phyloP scores from a whole-genome alignment of 106 monocot genomes.

The Dioscorea zingiberensis region DNA sequence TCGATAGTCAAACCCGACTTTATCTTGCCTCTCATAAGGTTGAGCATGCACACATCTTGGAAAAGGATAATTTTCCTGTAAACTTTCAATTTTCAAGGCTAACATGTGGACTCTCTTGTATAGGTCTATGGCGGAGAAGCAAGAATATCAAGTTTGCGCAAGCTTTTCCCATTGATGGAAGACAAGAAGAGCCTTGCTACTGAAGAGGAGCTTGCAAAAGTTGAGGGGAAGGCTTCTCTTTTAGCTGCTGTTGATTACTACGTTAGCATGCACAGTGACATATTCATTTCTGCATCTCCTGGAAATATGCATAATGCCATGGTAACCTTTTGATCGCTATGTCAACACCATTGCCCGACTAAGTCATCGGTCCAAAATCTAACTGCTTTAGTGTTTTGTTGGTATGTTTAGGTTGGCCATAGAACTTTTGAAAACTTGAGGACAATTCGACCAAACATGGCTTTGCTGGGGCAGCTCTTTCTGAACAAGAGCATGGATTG shows the following conservation, averaged over 20 bases:
- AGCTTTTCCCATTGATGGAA: conserved; percentile 89
- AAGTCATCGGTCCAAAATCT: too few relatives aligned
- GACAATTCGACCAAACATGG: conserved; percentile 77
- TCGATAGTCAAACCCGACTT: conserved; percentile 71
- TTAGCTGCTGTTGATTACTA: conserved; percentile 91
- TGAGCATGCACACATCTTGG: not conserved
- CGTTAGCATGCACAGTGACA: conserved; percentile 85
- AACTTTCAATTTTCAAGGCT: not conserved
- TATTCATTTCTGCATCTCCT: conserved; percentile 93
- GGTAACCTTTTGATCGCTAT: conserved; percentile 26
- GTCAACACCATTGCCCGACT: not conserved
- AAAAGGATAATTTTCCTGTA: not conserved
- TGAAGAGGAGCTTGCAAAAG: conserved; percentile 60
- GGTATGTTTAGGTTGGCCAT: conserved; percentile 43
- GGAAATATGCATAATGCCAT: conserved; percentile 98
- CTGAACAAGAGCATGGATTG: conserved; percentile 74
- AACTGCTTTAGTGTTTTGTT: too few relatives aligned
- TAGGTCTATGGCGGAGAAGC: conserved; percentile 93
- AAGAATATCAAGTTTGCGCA: conserved; percentile 69
- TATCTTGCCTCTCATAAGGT: conserved; percentile 99
- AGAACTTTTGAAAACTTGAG: conserved; percentile 73
- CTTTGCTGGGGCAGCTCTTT: conserved; percentile 62
- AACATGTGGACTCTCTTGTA: not conserved
- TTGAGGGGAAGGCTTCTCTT: conserved; percentile 88
- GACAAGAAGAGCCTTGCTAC: conserved; percentile 90